Conservation (phyloP, 306 rosid genomes). For the Vigna nakashimae region DNA sequence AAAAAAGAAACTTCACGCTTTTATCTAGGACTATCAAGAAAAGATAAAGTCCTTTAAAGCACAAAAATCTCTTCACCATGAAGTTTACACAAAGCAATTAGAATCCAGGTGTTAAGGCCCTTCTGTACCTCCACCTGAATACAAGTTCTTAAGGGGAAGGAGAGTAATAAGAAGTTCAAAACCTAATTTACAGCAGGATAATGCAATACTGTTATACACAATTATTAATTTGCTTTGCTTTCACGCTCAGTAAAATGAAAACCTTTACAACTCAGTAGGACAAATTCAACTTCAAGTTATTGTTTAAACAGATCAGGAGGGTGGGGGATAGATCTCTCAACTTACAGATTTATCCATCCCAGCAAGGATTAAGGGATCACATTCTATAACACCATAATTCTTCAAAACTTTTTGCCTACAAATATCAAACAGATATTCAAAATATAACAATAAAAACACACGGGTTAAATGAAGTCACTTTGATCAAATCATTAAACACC, state of each 20-base stretch:
- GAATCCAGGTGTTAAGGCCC: conserved; percentile 10
- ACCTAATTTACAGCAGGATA: conserved; percentile 1
- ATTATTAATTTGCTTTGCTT: conserved; percentile 11
- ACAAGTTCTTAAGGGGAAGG: conserved; percentile 2
- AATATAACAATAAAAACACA: too few relatives aligned
- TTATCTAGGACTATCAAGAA: conserved; percentile 3
- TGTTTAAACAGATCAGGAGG: neutral
- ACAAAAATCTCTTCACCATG: conserved; percentile 1
- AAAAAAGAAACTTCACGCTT: conserved; percentile 6
- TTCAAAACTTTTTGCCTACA: conserved; percentile 73
- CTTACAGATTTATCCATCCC: conserved; percentile 87
- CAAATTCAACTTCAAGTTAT: conserved; percentile 2
- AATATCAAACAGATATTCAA: conserved; percentile 29
- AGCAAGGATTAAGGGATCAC: conserved; percentile 70
- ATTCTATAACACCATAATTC: conserved; percentile 85
- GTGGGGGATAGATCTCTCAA: neutral
- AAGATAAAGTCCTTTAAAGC: conserved; percentile 18
- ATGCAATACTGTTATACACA: conserved; percentile 4
- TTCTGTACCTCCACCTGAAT: conserved; percentile 19
- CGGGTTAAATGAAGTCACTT: conserved; percentile 1
- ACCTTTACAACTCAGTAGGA: conserved; percentile 16
- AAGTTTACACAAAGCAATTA: neutral
- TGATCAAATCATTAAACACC: conserved; percentile 14
- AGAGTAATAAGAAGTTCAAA: conserved; percentile 11
- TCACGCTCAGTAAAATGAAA: conserved; percentile 16